A percentile compares a stretch with the other conserved stretches of the same genome.
phyloP scores from a whole-genome alignment of 768 basidiomycete genomes.

The Rhizopogon roseolus region DNA sequence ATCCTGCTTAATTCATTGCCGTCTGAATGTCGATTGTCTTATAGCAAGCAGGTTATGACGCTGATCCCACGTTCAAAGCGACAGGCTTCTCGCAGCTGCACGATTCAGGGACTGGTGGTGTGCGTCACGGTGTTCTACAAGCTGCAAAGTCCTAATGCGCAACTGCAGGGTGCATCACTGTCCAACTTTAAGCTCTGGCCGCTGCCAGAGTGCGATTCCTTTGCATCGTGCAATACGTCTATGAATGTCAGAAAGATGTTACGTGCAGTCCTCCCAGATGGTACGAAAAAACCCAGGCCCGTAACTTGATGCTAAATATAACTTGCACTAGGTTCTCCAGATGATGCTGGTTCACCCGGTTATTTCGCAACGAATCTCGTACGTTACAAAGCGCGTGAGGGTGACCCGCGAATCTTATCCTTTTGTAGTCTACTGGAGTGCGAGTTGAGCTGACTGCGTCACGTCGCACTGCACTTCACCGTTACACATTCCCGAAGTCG shows the following conservation, averaged over 20 bases:
- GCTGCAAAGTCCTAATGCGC: background rate
- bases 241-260: slow-evolving; percentile 40
- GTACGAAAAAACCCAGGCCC: slow-evolving; percentile 22
- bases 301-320: background rate
- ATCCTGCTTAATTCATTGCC: background rate
- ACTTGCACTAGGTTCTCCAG: slow-evolving; percentile 41
- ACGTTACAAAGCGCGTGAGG: slow-evolving; percentile 5
- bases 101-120: slow-evolving; percentile 50
- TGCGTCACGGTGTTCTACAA: slow-evolving; percentile 19
- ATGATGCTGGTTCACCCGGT: slow-evolving; percentile 60
- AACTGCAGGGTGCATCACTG: slow-evolving; percentile 32
- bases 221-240: slow-evolving; percentile 48
- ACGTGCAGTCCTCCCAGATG: slow-evolving; percentile 45
- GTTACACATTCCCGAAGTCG: slow-evolving; percentile 49
- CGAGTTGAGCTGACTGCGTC: slow-evolving; percentile 59
- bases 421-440: slow-evolving; percentile 44
- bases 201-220: slow-evolving; percentile 43
- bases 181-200: slow-evolving; percentile 64
- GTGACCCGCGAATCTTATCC: background rate
- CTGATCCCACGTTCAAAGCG: slow-evolving; percentile 27
- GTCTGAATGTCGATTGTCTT: background rate
- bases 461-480: slow-evolving; percentile 53
- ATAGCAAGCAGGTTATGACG: slow-evolving; percentile 37
- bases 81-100: slow-evolving; percentile 64
- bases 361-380: slow-evolving; percentile 63